phyloP scores from a whole-genome alignment of 2,329 filamentous ascomycete species.

The Chaetomium strumarium region DNA sequence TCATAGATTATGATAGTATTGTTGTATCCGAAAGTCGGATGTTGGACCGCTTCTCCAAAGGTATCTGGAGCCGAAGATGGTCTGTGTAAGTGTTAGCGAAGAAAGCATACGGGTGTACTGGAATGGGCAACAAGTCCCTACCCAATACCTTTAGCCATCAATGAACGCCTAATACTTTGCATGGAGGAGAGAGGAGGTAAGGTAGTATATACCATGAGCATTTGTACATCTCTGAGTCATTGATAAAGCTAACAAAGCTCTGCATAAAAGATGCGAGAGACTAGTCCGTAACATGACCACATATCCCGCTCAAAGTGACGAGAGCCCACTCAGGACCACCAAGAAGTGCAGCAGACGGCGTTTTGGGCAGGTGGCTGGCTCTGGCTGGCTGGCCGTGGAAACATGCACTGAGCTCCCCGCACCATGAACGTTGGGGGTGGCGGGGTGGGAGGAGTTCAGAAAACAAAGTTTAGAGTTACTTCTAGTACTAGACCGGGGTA shows the following conservation, averaged over 20 bases:
- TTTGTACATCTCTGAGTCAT: neutral
- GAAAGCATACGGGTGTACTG: conserved; percentile 1
- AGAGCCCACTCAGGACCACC: neutral
- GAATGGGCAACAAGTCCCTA: neutral
- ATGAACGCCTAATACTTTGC: neutral
- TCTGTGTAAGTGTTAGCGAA: conserved; percentile 14
- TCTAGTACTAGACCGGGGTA: neutral
- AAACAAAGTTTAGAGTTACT: conserved; percentile 7
- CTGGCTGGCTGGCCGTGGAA: conserved; percentile 16
- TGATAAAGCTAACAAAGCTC: neutral
- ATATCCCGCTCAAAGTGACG: neutral
- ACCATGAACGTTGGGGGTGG: neutral
- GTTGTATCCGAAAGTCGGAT: too few species aligned
- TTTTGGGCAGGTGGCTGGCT: conserved; percentile 16
- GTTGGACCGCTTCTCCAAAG: too few species aligned
- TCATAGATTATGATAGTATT: too few species aligned
- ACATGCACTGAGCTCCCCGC: conserved; percentile 9
- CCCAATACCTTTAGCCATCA: neutral
- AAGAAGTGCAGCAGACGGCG: conserved; percentile 4
- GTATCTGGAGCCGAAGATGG: neutral
- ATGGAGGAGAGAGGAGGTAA: neutral
- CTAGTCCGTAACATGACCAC: neutral
- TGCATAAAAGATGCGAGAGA: neutral
- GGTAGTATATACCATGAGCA: neutral
- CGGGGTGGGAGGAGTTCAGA: too few species aligned